These are phyloP conservation scores for Colletotrichum musicola DNA, from an alignment of 2,329 filamentous ascomycete species.

Conservation along the genomic window DNA sequence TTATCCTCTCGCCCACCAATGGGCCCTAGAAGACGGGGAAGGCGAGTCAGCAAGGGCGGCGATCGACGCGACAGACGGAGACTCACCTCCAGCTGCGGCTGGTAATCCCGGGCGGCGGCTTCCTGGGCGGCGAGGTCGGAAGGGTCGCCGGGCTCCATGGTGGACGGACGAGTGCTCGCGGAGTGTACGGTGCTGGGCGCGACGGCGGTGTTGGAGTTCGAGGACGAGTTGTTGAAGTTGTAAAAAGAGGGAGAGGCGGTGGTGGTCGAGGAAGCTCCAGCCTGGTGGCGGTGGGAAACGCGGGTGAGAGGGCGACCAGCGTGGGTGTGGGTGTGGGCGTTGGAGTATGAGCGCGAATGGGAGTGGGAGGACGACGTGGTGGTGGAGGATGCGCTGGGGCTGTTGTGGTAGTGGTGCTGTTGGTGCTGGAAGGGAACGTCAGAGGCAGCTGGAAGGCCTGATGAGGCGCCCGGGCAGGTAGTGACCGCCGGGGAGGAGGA, in stretches of 20 bases:
- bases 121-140: conserved; percentile 70
- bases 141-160: conserved; percentile 41
- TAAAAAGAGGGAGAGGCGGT: conserved; percentile 34
- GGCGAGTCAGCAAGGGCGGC: background rate
- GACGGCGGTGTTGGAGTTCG: conserved; percentile 19
- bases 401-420: conserved; percentile 23
- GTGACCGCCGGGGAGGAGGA: background rate
- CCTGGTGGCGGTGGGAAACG: conserved; percentile 21
- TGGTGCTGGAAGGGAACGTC: background rate
- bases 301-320: background rate
- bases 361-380: conserved; percentile 16
- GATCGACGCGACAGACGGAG: background rate
- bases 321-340: conserved; percentile 24
- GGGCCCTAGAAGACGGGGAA: conserved; percentile 72
- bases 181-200: conserved; percentile 49
- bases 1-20: conserved; percentile 81
- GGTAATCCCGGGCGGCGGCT: conserved; percentile 70
- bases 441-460: background rate
- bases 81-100: conserved; percentile 68
- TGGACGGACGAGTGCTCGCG: conserved; percentile 46
- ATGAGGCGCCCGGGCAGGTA: background rate
- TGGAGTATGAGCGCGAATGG: conserved; percentile 5
- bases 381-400: conserved; percentile 24
- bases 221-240: conserved; percentile 25
- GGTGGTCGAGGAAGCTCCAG: conserved; percentile 18